These are phyloP conservation scores for Ogataea pini DNA, from an alignment of 805 yeast genomes.

Conservation along the genomic window DNA sequence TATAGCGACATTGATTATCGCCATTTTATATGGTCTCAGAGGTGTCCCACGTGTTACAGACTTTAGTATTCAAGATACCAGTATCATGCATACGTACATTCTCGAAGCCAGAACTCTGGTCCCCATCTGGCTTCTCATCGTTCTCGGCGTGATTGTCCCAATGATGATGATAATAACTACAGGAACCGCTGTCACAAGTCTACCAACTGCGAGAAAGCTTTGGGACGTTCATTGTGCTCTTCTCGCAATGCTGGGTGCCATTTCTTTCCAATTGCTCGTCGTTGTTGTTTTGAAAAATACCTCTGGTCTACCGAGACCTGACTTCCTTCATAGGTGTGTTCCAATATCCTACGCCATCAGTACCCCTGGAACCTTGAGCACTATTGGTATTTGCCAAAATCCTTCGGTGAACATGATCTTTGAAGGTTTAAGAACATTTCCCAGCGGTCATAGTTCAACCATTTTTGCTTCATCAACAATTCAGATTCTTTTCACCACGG, in stretches of 20 bases:
- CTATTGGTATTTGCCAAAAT: constrained; percentile 49
- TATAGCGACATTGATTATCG: constrained; percentile 23
- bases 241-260: constrained; percentile 40
- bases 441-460: constrained; percentile 58
- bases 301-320: constrained; percentile 54
- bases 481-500: constrained; percentile 37
- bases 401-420: constrained; percentile 35
- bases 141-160: constrained; percentile 37
- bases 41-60: constrained; percentile 42
- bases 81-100: constrained; percentile 37
- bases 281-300: constrained; percentile 49
- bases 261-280: constrained; percentile 39
- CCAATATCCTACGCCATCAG: constrained; percentile 38
- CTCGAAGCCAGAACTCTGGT: constrained; percentile 37
- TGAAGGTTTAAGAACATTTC: constrained; percentile 60
- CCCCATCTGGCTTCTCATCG: constrained; percentile 35
- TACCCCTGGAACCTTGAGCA: constrained; percentile 40
- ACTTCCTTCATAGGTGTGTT: constrained; percentile 49
- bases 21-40: constrained; percentile 35
- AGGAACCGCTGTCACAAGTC: constrained; percentile 23
- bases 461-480: constrained; percentile 48
- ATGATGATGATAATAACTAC: constrained; percentile 29
- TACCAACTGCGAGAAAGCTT: constrained; percentile 26
- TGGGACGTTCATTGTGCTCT: constrained; percentile 46
- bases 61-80: constrained; percentile 38